Base-by-base conservation (phyloP, 1,284 basidiomycete genomes). In the Phellinidium pouzarii region DNA sequence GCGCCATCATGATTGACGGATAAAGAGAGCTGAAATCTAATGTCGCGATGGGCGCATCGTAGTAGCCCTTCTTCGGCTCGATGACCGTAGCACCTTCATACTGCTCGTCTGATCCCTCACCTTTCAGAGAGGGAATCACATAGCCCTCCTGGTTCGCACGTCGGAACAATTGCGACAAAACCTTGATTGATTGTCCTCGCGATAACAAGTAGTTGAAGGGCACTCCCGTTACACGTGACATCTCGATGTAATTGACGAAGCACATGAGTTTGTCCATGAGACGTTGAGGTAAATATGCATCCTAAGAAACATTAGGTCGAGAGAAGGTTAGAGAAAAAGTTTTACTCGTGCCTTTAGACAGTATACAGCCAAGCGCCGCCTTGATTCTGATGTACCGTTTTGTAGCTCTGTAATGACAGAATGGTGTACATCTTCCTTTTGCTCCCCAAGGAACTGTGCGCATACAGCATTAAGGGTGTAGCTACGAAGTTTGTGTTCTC, bases 1-100 rank as follows among this genome's bases (percentile, higher is more conserved):
- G 94, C 0, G 94, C 94, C 93, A 96, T 96, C 94, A 98, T 98
- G 70, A 98, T 97, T 0, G 94, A 97, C 0, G 94, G 94, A 67
- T 98, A 98, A 59, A 98, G 76, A 0, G 93, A 96, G 53, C 91
- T 93, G 71, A 98, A 98, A 78, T 98, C 94, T 40, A 98, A 79
- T 0, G 94, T 97, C 4, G 94, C 92, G 61, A 98, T 96, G 0
- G 94, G 94, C 0, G 84, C 80, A 63, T 95, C 91, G 65, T 96
- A 98, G 67, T 89, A 98, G 0, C 94, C 94, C 64, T 87, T 91
- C 65, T 79, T 84, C 1, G 94, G 94, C 62, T 98, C 94, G 60
- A 97, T 96, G 63, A 97, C 94, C 9, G 92, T 98, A 1, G 94
- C 94, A 60, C 94, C 94, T 71, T 97, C 94, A 62, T 97, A 97